Percentiles rank a stretch among this genome's conserved stretches.
Evolutionary conservation across 345 rosid species (phyloP).

Genomic region (Euphorbia peplus): DNA sequence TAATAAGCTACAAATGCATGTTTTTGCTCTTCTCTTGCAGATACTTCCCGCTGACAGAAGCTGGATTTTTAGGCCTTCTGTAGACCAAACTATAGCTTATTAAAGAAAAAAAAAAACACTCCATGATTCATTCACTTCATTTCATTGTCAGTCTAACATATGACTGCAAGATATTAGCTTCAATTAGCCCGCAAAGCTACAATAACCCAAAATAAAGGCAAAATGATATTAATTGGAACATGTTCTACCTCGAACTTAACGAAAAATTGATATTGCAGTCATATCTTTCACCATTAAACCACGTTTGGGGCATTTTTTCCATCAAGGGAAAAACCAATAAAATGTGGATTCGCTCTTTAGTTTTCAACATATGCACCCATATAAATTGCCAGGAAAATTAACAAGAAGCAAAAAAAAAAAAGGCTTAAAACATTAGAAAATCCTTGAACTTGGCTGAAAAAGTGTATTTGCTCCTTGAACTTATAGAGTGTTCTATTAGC

Average conservation of each 20-base stretch:
- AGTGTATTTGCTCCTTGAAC: too few species aligned
- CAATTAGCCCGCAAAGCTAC: background rate
- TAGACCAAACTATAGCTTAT: background rate
- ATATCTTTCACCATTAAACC: too few species aligned
- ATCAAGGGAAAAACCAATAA: background rate
- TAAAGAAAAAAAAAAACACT: background rate
- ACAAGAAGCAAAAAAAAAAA: background rate
- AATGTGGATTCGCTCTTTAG: background rate
- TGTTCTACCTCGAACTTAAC: background rate
- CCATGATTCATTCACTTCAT: background rate
- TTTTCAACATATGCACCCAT: background rate
- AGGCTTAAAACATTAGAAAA: too few species aligned
- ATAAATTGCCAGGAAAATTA: background rate
- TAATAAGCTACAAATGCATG: too few species aligned
- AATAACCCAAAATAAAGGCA: background rate
- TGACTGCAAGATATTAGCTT: background rate
- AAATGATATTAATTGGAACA: background rate
- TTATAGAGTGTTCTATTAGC: too few species aligned
- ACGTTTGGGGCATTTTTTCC: background rate
- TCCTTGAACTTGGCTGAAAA: too few species aligned
- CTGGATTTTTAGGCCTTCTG: background rate
- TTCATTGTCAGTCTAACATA: background rate
- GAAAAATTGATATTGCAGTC: too few species aligned
- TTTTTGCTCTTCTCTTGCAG: background rate
- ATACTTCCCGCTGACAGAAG: background rate